Evolutionary conservation across 768 basidiomycete genomes (phyloP).

Genomic region (Lactarius psammicola): DNA sequence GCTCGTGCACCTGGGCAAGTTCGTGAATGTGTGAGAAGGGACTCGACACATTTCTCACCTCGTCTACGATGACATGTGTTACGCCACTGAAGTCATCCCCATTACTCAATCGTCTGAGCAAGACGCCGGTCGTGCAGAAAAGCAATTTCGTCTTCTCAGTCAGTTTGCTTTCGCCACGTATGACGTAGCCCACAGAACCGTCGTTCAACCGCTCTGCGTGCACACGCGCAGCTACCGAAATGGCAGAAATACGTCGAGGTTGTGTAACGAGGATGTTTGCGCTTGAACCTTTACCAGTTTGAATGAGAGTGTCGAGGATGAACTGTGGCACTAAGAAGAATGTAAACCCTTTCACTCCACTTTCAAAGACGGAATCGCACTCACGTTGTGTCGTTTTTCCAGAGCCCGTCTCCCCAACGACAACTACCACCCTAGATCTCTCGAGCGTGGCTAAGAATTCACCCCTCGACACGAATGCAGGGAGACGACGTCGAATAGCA

Average conservation of each 20-base stretch:
- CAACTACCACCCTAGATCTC: conserved; percentile 65
- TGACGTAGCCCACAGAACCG: conserved; percentile 82
- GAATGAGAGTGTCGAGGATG: conserved; percentile 80
- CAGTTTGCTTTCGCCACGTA: conserved; percentile 80
- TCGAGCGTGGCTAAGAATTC: conserved; percentile 60
- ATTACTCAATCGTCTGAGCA: conserved; percentile 71
- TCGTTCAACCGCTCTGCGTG: conserved; percentile 76
- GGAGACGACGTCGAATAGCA: conserved; percentile 56
- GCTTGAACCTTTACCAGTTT: conserved; percentile 53
- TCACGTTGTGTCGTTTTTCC: conserved; percentile 89
- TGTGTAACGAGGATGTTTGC: conserved; percentile 86
- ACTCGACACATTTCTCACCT: conserved; percentile 47
- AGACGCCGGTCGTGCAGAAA: conserved; percentile 95
- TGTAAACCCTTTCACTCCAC: not conserved
- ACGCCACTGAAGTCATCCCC: conserved; percentile 69
- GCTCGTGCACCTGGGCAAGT: conserved; percentile 73
- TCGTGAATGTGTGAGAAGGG: not conserved
- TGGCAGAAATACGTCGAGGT: conserved; percentile 83
- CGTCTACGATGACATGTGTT: conserved; percentile 87
- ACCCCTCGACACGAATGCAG: conserved; percentile 69
- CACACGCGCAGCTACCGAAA: conserved; percentile 85
- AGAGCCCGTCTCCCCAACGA: conserved; percentile 90
- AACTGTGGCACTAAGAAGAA: conserved; percentile 72
- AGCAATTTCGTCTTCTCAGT: conserved; percentile 67
- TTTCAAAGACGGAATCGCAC: conserved; percentile 25